Evolutionary conservation across 1,139 yeast species (phyloP), one percentile per base, ranked within the genome.

Genomic region (Zygosaccharomyces sapae): DNA sequence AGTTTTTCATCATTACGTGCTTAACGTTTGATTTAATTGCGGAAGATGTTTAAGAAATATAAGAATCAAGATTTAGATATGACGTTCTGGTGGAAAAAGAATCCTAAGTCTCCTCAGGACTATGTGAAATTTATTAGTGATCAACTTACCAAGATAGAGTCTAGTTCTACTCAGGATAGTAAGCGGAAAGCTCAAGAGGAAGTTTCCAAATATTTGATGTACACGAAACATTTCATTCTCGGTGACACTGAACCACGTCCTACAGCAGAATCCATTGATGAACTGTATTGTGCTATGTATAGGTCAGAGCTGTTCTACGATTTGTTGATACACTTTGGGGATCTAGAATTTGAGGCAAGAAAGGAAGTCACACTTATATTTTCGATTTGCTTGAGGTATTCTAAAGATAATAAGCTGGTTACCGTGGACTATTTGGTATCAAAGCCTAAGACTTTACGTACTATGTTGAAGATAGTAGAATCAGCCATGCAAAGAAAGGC

Each of bases 21-120:
- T 27, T 30, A 16, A 6, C 12, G 16, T 31, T 13, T 6, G 10
- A 18, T 22, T 27, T 31, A 13, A 18, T 18, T 19, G 13, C 22
- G 9, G 10, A 41, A 8, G 31, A 60, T 61, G 65, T 61, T 61
- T 39, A 61, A 61, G 48, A 61, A 61, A 44, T 59, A 59, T 47
- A 57, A 58, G 46, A 61, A 57, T 38, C 63, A 59, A 43, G 65
- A 61, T 39, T 44, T 61, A 40, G 65, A 61, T 43, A 88, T 90
- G 96, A 86, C 97, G 16, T 90, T 90, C 62, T 73, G 92, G 59
- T 90, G 92, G 75, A 86, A 88, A 57, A 76, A 96, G 62, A 86
- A 83, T 63, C 96, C 95, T n/a, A 88, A 88, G 67, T 83, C 96
- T 2, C 95, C 97, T 1, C 80, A 77, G 33, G 98, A 92, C 61